Base-by-base conservation (phyloP, 2,329 filamentous ascomycete genomes). In the Didymella segeticola region DNA sequence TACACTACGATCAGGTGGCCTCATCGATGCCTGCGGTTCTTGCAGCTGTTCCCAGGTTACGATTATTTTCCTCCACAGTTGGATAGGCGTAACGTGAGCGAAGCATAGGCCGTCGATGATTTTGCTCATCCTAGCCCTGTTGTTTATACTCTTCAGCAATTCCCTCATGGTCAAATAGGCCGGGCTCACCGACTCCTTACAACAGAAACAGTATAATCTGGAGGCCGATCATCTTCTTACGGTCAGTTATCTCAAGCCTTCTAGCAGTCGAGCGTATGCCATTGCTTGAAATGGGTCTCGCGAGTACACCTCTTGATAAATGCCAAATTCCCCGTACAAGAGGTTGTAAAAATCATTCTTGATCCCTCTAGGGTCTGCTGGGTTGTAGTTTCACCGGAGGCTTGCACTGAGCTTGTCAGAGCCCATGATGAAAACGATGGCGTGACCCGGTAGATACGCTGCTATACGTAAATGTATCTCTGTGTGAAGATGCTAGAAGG, bases 381-480 rank as follows among this genome's bases (percentile, higher is more conserved):
- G 6, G 4, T 27, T n/a, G 39, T 38, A 50, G 9, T 9, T 7
- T 4, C 17, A 6, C 23, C 39, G 47, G 3, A 50, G 2, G 22
- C 25, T 38, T 1, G 20, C 25, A n/a, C 5, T 37, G 3, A 31
- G 14, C 5, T 17, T 12, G 25, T 26, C 5, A 43, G 39, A 14
- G 30, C 19, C 2, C 6, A n/a, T 14, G 26, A 23, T 11, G 8
- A 23, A 12, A 1, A n/a, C 19, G 14, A 23, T 23, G 12, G 26
- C n/a, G 8, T 43, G 39, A 5, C 20, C 25, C 5, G 33, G 20
- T 23, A 43, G 26, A 33, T 30, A 17, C 9, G 39, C 20, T 26
- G 47, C 47, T 25, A 43, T 43, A 2, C 23, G 39, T 6, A 50
- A 43, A 17, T 50, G 39, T 19, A 50, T 31, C 19, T 50, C 31